Percentiles rank a stretch among this genome's conserved stretches.
phyloP scores from a whole-genome alignment of 345 rosid genomes.

The Diplotaxis tenuifolia region DNA sequence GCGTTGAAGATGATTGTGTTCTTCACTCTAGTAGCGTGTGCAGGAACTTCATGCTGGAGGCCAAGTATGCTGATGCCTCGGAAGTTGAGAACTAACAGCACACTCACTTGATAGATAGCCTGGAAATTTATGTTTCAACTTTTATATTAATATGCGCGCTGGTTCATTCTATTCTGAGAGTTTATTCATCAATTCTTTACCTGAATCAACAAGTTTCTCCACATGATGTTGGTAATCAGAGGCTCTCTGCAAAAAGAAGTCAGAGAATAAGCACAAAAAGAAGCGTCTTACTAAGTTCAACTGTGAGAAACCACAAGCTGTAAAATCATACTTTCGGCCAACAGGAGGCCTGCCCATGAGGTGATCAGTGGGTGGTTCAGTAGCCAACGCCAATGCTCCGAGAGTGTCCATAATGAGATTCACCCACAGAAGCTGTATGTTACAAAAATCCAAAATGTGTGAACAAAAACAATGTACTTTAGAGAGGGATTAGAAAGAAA shows the following conservation, averaged over 20 bases:
- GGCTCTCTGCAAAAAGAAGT: conserved; percentile 56
- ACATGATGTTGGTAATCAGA: conserved; percentile 93
- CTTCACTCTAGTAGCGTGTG: conserved; percentile 63
- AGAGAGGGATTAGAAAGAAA: not conserved
- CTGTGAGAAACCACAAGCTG: not conserved
- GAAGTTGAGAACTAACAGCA: conserved; percentile 77
- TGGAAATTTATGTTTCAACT: conserved; percentile 22
- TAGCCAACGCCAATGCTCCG: conserved; percentile 97
- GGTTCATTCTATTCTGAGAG: not conserved
- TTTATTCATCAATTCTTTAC: conserved; percentile 27
- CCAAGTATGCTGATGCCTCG: conserved; percentile 56
- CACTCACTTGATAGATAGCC: conserved; percentile 80
- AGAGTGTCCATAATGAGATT: conserved; percentile 99
- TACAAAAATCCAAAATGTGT: not conserved
- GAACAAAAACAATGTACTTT: not conserved
- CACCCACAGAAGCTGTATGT: conserved; percentile 87
- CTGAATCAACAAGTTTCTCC: conserved; percentile 96
- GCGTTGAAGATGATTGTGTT: conserved; percentile 89
- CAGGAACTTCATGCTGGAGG: conserved; percentile 42
- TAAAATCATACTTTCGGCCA: conserved; percentile 72
- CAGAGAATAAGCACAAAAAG: conserved; percentile 16
- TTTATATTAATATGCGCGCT: not conserved
- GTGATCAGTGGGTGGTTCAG: conserved; percentile 97
- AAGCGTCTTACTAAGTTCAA: not conserved
- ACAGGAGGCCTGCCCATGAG: conserved; percentile 93